Evolutionary conservation across 2,329 filamentous ascomycete species (phyloP).

Genomic region (Alternaria gaisen): DNA sequence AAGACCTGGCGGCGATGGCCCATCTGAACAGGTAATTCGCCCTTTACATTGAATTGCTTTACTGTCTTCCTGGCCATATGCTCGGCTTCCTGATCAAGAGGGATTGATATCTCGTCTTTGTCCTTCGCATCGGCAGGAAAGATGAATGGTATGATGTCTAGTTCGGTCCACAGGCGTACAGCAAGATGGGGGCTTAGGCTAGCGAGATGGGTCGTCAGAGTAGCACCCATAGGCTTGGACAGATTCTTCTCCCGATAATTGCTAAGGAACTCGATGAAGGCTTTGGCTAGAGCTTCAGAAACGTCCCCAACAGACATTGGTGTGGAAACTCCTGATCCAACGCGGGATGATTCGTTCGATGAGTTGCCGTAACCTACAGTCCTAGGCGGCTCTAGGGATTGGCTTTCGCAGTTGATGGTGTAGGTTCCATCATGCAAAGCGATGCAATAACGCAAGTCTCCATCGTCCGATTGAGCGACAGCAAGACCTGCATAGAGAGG

Average conservation of each 20-base stretch:
- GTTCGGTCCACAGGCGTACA: constrained; percentile 76
- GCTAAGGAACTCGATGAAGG: constrained; percentile 65
- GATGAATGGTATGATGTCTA: constrained; percentile 78
- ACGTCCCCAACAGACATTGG: constrained; percentile 19
- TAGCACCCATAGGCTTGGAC: constrained; percentile 78
- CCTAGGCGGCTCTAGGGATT: constrained; percentile 7
- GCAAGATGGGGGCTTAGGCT: constrained; percentile 71
- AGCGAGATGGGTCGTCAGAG: constrained; percentile 69
- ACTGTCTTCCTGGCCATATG: constrained; percentile 82
- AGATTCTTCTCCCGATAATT: constrained; percentile 71
- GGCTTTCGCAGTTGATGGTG: constrained; percentile 74
- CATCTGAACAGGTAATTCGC: constrained; percentile 6
- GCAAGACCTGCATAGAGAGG: constrained; percentile 70
- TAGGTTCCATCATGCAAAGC: constrained; percentile 79
- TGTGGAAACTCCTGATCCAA: constrained; percentile 21
- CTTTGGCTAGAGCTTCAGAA: constrained; percentile 59
- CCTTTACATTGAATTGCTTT: constrained; percentile 48
- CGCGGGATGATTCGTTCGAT: constrained; percentile 14
- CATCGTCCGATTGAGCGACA: constrained; percentile 60
- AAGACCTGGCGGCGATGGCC: constrained; percentile 14
- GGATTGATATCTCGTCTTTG: constrained; percentile 56
- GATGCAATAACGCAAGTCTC: constrained; percentile 62
- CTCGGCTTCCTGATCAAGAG: constrained; percentile 83
- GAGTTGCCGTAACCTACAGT: not conserved
- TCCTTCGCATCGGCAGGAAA: constrained; percentile 50